Evolutionary conservation across 2,329 filamentous ascomycete species (phyloP), one percentile per base, ranked within the genome.

Genomic region (Scortechinia acanthostroma): DNA sequence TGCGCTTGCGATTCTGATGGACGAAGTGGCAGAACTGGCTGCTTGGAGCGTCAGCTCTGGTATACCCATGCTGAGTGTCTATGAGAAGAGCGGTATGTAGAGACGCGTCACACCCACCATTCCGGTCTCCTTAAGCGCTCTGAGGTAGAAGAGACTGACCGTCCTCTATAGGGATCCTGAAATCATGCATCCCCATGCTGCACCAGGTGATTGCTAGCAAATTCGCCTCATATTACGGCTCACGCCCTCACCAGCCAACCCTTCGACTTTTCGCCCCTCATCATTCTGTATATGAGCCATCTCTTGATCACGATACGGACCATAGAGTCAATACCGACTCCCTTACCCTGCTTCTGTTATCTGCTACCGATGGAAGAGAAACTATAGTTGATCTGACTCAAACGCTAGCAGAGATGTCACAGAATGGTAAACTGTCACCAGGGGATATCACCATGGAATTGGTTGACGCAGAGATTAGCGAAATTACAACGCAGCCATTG

Each of bases 371-470:
- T 55, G 91, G 93, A 43, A 81, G 91, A 45, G 89, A 95, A 57
- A 96, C 91, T 3, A 79, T 98, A 50, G 91, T 98, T 33, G 93
- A 98, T 62, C 76, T 98, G 42, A 98, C 93, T 35, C 89, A 91
- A 58, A 97, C 94, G 1, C 73, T 98, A 19, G 80, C 91, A 4
- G 88, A 95, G 58, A 97, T 98, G 93, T 87, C 89, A 4, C 93
- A 97, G 63, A 82, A 84, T 53, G 82, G 82, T 47, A 96, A 95
- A 64, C 74, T 98, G 14, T 78, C 79, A 2, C 77, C 88, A 1
- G 73, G 80, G 22, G 91, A 98, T 59, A 91, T 98, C 57, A 90
- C 82, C 46, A 74, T 77, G 43, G 88, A 96, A 50, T 70, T 98
- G 43, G 83, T 98, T 44, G 90, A 97, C 57, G 86, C 88, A 3